Conservation (phyloP, 345 rosid genomes). For the Brassica rapa region DNA sequence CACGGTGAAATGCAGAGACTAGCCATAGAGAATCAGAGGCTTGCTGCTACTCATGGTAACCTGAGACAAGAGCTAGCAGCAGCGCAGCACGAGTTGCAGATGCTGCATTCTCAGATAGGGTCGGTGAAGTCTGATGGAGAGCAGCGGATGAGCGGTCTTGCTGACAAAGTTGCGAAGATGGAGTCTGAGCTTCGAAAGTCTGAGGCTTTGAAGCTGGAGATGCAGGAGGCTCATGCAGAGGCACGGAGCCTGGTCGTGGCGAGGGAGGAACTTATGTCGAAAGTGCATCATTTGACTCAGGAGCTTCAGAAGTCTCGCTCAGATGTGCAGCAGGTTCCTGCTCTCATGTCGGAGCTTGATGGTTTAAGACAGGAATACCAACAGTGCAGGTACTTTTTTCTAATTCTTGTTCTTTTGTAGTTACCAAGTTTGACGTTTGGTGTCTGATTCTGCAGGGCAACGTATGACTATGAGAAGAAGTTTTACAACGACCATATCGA, state of each 20-base stretch:
- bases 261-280: slow-evolving; percentile 80
- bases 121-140: slow-evolving; percentile 77
- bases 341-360: slow-evolving; percentile 80
- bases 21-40: slow-evolving; percentile 87
- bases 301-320: slow-evolving; percentile 72
- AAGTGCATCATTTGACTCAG: slow-evolving; percentile 73
- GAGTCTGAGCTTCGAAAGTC: slow-evolving; percentile 73
- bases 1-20: slow-evolving; percentile 86
- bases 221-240: slow-evolving; percentile 74
- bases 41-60: slow-evolving; percentile 73
- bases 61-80: slow-evolving; percentile 85
- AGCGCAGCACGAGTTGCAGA: slow-evolving; percentile 91
- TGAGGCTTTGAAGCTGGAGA: slow-evolving; percentile 65
- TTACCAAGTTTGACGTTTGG: not conserved
- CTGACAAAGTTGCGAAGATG: slow-evolving; percentile 72
- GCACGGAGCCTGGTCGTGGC: slow-evolving; percentile 67
- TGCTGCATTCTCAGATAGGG: slow-evolving; percentile 71
- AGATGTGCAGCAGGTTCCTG: slow-evolving; percentile 80
- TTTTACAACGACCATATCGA: slow-evolving; percentile 87
- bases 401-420: not conserved
- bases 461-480: slow-evolving; percentile 86
- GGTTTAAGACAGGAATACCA: slow-evolving; percentile 85
- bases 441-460: slow-evolving; percentile 54
- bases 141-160: slow-evolving; percentile 64
- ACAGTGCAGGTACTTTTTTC: slow-evolving; percentile 71